These are phyloP conservation scores for Fusarium agapanthi DNA, from an alignment of 2,329 filamentous ascomycete genomes.

Conservation along the genomic window DNA sequence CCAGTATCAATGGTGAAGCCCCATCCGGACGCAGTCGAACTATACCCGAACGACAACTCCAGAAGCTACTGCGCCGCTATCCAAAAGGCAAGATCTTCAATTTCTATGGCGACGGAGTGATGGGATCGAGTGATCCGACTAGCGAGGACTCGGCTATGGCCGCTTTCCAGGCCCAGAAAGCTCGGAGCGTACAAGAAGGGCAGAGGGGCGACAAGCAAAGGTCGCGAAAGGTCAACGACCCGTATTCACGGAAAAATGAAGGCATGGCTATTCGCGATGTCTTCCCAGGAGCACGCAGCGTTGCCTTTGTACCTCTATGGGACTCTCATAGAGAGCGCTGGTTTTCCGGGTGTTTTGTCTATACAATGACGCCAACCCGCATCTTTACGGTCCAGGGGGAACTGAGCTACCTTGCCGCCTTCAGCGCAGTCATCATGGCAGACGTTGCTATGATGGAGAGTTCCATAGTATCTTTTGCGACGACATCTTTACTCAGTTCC, in stretches of 20 bases:
- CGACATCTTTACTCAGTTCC: slow-evolving; percentile 66
- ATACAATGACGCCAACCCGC: slow-evolving; percentile 55
- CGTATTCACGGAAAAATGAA: slow-evolving; percentile 29
- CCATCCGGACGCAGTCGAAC: background rate
- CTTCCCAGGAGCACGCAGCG: slow-evolving; percentile 56
- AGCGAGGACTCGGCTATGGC: slow-evolving; percentile 35
- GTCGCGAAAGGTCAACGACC: background rate
- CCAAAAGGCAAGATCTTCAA: slow-evolving; percentile 58
- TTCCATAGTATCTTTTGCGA: slow-evolving; percentile 54
- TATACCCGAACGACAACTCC: slow-evolving; percentile 9
- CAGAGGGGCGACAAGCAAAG: background rate
- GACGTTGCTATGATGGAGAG: slow-evolving; percentile 59
- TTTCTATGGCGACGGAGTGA: slow-evolving; percentile 51
- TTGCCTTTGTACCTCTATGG: slow-evolving; percentile 60
- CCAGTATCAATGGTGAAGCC: slow-evolving; percentile 46
- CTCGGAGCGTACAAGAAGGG: background rate
- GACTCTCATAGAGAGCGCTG: slow-evolving; percentile 55
- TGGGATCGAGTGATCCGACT: slow-evolving; percentile 45
- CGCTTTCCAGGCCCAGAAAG: background rate
- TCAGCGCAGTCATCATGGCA: slow-evolving; percentile 64
- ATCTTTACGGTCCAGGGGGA: slow-evolving; percentile 58
- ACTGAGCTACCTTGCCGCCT: slow-evolving; percentile 60
- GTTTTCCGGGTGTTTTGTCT: slow-evolving; percentile 60
- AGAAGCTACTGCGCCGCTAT: slow-evolving; percentile 46
- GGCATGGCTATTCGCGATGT: slow-evolving; percentile 42